Evolutionary conservation across 768 basidiomycete species (phyloP).

Genomic region (Suillus variegatus): DNA sequence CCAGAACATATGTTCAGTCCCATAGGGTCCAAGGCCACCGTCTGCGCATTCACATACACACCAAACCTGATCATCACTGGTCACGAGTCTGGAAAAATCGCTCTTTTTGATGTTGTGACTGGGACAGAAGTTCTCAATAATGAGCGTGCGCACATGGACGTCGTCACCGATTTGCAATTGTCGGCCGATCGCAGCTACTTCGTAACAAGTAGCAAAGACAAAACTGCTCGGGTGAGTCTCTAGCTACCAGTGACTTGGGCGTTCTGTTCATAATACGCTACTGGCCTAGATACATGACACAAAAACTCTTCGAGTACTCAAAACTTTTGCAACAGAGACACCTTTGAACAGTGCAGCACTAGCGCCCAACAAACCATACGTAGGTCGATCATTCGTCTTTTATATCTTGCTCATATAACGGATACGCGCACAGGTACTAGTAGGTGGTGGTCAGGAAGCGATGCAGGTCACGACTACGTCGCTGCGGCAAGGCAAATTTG

Average conservation of each 20-base stretch:
- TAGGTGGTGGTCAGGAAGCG: slow-evolving; percentile 98
- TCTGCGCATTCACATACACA: slow-evolving; percentile 85
- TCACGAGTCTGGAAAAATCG: slow-evolving; percentile 95
- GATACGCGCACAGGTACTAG: slow-evolving; percentile 57
- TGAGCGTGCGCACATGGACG: slow-evolving; percentile 85
- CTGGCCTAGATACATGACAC: slow-evolving; percentile 76
- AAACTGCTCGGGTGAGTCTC: slow-evolving; percentile 75
- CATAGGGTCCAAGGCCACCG: slow-evolving; percentile 93
- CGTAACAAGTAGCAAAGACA: slow-evolving; percentile 95
- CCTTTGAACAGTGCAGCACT: slow-evolving; percentile 93
- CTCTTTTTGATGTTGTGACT: slow-evolving; percentile 84
- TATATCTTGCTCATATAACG: background rate
- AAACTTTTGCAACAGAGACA: slow-evolving; percentile 91
- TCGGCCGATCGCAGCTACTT: slow-evolving; percentile 92
- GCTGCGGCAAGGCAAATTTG: slow-evolving; percentile 93
- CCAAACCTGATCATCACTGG: slow-evolving; percentile 86
- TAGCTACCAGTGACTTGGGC: background rate
- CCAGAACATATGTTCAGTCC: slow-evolving; percentile 83
- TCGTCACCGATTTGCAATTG: slow-evolving; percentile 91
- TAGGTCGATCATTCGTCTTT: slow-evolving; percentile 33
- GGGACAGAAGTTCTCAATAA: slow-evolving; percentile 84
- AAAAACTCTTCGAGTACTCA: slow-evolving; percentile 85
- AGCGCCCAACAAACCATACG: slow-evolving; percentile 83
- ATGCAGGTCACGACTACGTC: slow-evolving; percentile 97
- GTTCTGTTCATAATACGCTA: background rate